These are phyloP conservation scores for Xylariaceae sp. DNA, from an alignment of 2,329 filamentous ascomycete genomes.

Conservation along the genomic window DNA sequence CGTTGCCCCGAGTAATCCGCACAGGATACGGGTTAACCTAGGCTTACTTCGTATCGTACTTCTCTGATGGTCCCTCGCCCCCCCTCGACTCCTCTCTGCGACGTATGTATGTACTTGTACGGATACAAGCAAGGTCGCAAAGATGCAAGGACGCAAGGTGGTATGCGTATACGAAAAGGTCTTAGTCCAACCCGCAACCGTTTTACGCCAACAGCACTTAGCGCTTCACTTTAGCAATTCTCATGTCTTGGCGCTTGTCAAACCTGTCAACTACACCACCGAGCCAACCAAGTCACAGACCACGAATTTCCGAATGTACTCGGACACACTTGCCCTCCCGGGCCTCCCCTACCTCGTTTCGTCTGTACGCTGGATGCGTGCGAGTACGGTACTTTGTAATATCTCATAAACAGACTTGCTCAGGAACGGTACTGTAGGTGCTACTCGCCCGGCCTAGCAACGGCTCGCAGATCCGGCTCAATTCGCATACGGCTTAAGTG, in stretches of 20 bases:
- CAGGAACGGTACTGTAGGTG: not conserved
- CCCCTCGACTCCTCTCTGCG: no score
- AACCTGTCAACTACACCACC: not conserved
- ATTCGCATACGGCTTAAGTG: not conserved
- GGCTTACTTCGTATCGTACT: no score
- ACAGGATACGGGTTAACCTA: no score
- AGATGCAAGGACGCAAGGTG: no score
- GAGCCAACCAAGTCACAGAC: not conserved
- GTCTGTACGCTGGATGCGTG: not conserved
- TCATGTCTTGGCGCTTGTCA: slow-evolving; percentile 1
- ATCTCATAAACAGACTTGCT: no score
- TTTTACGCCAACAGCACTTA: slow-evolving; percentile 2
- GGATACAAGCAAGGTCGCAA: no score
- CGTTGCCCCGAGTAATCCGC: not conserved
- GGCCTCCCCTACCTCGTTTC: no score
- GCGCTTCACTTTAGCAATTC: not conserved
- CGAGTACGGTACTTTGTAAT: not conserved
- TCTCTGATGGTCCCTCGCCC: no score
- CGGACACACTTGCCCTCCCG: no score
- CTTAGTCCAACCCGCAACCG: slow-evolving; percentile 4
- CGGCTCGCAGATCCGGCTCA: not conserved
- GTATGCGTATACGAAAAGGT: not conserved
- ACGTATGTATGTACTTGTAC: no score
- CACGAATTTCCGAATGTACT: not conserved
- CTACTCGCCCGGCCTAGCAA: not conserved